Base-by-base conservation (phyloP, 2,329 filamentous ascomycete species). In the Rasamsonia emersonii region DNA sequence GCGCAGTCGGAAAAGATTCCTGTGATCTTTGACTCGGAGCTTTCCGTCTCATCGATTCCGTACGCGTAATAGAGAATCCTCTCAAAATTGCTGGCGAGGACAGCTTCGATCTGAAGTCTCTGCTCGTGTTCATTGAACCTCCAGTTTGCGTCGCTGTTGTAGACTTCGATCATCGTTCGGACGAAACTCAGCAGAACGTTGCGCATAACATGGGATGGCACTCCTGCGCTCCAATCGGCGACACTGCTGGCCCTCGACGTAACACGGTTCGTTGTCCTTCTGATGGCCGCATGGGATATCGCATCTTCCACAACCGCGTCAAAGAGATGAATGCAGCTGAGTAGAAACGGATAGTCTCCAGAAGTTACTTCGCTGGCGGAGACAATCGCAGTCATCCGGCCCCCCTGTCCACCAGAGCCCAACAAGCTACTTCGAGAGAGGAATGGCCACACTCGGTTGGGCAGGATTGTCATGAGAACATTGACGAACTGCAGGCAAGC, bases 401-500 rank as follows among this genome's bases (percentile, higher is more conserved):
- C 84, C 9, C 79, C 79, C 40, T 79, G 79, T 7, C 83, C 79
- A 43, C 86, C 79, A 4, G 78, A 74, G 44, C 82, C 82, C 27
- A 98, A 68, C 11, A 98, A 65, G 40, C 79, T 77, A 54, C 85
- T 93, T 36, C 85, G 77, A 3, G 80, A 77, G 47, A 98, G 71
- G 53, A 89, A 84, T 3, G 89, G 86, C 88, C 91, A 96, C 4
- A 94, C 78, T 38, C 88, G 73, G 35, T 82, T 82, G 1, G 91
- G 89, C 31, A 81, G 75, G n/a, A 82, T 46, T 7, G 71, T 68
- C 16, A 91, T 59, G 11, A 93, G 64, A 3, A 80, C 76, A 44
- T 82, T 73, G 21, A 93, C 64, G 48, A 96, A 95, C 32, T 86
- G 79, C 14, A 88, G 61, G 52, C 86, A 93, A 15, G 82, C 76